Base-by-base conservation (phyloP, 2,329 filamentous ascomycete species). In the Colletotrichum karsti region DNA sequence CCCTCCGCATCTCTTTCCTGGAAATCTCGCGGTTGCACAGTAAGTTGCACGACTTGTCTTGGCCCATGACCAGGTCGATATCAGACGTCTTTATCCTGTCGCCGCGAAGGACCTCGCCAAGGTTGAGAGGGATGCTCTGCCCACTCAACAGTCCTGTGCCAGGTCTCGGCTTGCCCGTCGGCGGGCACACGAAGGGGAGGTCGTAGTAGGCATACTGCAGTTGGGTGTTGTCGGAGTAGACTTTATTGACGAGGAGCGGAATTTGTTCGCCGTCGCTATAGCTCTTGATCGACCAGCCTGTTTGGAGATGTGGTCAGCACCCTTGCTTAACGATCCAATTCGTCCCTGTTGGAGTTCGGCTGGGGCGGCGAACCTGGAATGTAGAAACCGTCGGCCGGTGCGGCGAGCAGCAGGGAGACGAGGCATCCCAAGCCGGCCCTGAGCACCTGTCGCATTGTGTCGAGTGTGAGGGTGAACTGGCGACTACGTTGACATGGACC, bases 191-290 rank as follows among this genome's bases (percentile, higher is more conserved):
- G 77, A 97, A 97, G 7, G 94, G 93, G 1, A 97, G 89, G 73
- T 96, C 92, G 77, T 92, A 93, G 82, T 95, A 97, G 72, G 93
- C 93, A 87, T 94, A 97, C 78, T 97, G 93, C n/a, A 97, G 84
- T 77, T 96, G 92, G 7, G 93, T 96, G 74, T 93, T 91, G 80
- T 97, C 94, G 62, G 93, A 97, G 80, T 95, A 97, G 74, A 95
- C 91, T 79, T 97, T 97, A 83, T 97, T 97, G 71, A 96, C 92
- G 63, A 95, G 90, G n/a, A 97, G 85, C 1, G 94, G 93, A 41
- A 97, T 92, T 10, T 89, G 84, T 73, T 97, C 92, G 77, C 89
- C 88, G 71, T 94, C 88, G 72, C 86, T 86, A 77, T 97, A 97
- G 75, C 89, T 93, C 76, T 91, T 92, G 75, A 95, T 90, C 6